Conservation (phyloP, 805 yeast genomes). For the Jamesozyma piceae region DNA sequence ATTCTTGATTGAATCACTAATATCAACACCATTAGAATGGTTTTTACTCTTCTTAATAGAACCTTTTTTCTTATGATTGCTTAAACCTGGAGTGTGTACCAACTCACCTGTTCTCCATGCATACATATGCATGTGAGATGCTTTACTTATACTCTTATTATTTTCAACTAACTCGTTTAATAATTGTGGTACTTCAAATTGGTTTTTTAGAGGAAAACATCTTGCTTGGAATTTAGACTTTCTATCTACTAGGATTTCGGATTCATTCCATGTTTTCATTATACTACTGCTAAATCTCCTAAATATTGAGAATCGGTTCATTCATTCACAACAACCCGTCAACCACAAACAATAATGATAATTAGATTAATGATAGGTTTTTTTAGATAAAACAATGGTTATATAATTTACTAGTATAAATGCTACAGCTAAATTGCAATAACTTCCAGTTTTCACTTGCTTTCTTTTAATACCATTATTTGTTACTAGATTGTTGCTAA, state of each 20-base stretch:
- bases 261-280: conserved; percentile 32
- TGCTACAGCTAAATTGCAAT: too few relatives aligned
- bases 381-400: too few relatives aligned
- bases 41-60: conserved; percentile 4
- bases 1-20: conserved; percentile 5
- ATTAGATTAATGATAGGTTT: too few relatives aligned
- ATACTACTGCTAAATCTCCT: background rate
- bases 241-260: conserved; percentile 36
- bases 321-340: too few relatives aligned
- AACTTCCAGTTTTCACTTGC: too few relatives aligned
- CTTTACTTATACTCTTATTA: conserved; percentile 44
- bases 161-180: conserved; percentile 35
- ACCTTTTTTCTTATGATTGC: conserved; percentile 6
- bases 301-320: background rate
- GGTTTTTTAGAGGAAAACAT: conserved; percentile 34
- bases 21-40: background rate
- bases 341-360: too few relatives aligned
- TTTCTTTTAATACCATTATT: too few relatives aligned
- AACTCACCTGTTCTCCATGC: conserved; percentile 56
- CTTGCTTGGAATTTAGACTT: conserved; percentile 65
- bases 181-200: conserved; percentile 36
- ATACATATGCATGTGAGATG: conserved; percentile 63
- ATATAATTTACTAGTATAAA: too few relatives aligned
- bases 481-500: too few relatives aligned
- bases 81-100: too few relatives aligned